These are phyloP conservation scores for Exophiala viscosa DNA, from an alignment of 2,329 filamentous ascomycete genomes.

Conservation along the genomic window DNA sequence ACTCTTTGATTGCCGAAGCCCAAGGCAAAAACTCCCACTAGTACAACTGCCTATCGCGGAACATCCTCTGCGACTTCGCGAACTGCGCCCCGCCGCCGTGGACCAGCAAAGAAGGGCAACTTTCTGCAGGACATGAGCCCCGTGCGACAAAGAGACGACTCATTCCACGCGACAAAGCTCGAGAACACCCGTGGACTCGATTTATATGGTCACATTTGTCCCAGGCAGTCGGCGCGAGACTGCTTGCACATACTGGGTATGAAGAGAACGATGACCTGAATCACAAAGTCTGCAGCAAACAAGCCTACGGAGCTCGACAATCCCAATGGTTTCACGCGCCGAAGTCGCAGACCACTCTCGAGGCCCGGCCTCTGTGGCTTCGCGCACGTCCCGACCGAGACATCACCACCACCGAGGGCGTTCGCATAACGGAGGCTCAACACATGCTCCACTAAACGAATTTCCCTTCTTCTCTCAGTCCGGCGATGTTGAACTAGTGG, in stretches of 20 bases:
- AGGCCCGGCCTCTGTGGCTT: conserved; percentile 61
- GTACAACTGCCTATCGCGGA: background rate
- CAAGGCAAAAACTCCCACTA: background rate
- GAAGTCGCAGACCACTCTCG: conserved; percentile 50
- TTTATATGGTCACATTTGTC: conserved; percentile 1
- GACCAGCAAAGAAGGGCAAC: background rate
- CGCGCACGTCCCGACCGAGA: conserved; percentile 58
- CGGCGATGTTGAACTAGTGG: conserved; percentile 86
- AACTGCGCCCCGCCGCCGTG: background rate
- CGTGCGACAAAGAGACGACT: background rate
- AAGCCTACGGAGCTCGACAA: conserved; percentile 1
- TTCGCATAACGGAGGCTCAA: conserved; percentile 74
- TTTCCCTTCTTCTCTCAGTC: conserved; percentile 88
- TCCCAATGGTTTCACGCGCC: conserved; percentile 42
- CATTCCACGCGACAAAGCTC: background rate
- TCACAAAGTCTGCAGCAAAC: conserved; percentile 5
- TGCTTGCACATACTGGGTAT: background rate
- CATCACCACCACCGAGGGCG: conserved; percentile 67
- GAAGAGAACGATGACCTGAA: background rate
- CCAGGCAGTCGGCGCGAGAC: background rate
- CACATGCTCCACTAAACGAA: conserved; percentile 74
- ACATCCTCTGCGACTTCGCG: background rate
- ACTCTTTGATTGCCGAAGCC: background rate
- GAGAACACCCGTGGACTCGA: background rate
- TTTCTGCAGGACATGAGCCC: background rate